Percentiles rank a stretch among this genome's conserved stretches.
phyloP scores from a whole-genome alignment of 305 asterid species.

The Lippia alba region DNA sequence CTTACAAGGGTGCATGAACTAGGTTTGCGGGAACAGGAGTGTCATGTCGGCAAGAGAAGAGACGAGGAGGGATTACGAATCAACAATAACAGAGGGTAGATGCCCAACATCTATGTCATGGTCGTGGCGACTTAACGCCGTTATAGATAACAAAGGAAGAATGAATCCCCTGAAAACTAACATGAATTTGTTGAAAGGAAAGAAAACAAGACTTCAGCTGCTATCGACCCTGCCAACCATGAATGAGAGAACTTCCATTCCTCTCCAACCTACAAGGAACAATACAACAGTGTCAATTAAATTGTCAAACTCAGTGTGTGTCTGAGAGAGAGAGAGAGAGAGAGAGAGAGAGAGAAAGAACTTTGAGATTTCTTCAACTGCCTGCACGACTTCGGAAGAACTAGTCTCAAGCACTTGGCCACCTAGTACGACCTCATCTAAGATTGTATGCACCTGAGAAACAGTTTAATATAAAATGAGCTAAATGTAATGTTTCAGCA shows the following conservation, averaged over 20 bases:
- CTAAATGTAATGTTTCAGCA: slow-evolving; percentile 14
- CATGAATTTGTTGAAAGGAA: slow-evolving; percentile 11
- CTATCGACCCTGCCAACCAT: slow-evolving; percentile 77
- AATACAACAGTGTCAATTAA: slow-evolving; percentile 18
- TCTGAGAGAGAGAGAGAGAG: background rate
- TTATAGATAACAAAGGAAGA: background rate
- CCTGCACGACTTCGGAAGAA: slow-evolving; percentile 74
- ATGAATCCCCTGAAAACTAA: slow-evolving; percentile 1
- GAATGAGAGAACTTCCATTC: slow-evolving; percentile 50
- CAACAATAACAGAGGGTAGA: slow-evolving; percentile 7
- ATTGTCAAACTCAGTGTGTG: background rate
- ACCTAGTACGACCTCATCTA: slow-evolving; percentile 90
- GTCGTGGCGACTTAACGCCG: background rate
- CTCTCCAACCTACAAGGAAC: slow-evolving; percentile 73
- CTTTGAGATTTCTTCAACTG: slow-evolving; percentile 86
- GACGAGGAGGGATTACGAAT: background rate
- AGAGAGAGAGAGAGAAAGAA: slow-evolving; percentile 37
- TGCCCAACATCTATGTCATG: slow-evolving; percentile 4
- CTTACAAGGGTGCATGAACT: no score
- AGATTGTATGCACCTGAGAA: slow-evolving; percentile 79
- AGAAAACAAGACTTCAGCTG: slow-evolving; percentile 33
- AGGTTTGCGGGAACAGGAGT: background rate
- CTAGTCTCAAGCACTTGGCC: slow-evolving; percentile 95
- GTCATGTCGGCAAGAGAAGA: slow-evolving; percentile 3
- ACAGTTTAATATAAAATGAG: slow-evolving; percentile 23